Evolutionary conservation across 805 yeast species (phyloP).

Genomic region (Starmerella lactis-condensi): DNA sequence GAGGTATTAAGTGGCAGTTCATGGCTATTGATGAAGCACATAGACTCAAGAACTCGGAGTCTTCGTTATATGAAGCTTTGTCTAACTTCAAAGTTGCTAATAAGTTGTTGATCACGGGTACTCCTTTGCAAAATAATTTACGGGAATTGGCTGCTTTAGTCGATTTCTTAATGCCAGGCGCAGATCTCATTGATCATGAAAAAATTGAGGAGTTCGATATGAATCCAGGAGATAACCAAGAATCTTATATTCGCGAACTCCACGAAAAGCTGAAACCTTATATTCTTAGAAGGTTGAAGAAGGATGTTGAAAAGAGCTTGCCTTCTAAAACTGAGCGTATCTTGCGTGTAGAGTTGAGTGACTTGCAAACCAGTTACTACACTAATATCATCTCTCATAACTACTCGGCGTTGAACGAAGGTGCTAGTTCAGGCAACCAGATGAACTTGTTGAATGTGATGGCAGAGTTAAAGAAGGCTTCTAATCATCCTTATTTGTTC

Average conservation of each 20-base stretch:
- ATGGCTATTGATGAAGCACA: constrained; percentile 98
- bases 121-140: constrained; percentile 90
- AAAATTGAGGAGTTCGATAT: constrained; percentile 59
- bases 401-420: constrained; percentile 77
- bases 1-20: constrained; percentile 81
- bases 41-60: constrained; percentile 81
- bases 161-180: constrained; percentile 91
- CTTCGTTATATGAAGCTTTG: constrained; percentile 78
- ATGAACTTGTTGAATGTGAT: constrained; percentile 75
- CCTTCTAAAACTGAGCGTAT: constrained; percentile 94
- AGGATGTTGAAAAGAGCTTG: constrained; percentile 90
- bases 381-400: constrained; percentile 83
- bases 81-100: constrained; percentile 66
- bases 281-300: constrained; percentile 79
- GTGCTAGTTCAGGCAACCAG: constrained; percentile 55
- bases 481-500: constrained; percentile 90
- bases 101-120: constrained; percentile 84
- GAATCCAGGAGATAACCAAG: constrained; percentile 43
- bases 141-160: constrained; percentile 90
- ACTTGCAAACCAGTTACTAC: constrained; percentile 85
- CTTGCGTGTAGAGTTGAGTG: constrained; percentile 83
- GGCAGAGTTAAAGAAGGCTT: constrained; percentile 91
- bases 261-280: constrained; percentile 79
- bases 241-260: constrained; percentile 65
- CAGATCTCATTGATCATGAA: constrained; percentile 74